Evolutionary conservation across 2,329 filamentous ascomycete species (phyloP).

Genomic region (Phyllosticta paracitricarpa): DNA sequence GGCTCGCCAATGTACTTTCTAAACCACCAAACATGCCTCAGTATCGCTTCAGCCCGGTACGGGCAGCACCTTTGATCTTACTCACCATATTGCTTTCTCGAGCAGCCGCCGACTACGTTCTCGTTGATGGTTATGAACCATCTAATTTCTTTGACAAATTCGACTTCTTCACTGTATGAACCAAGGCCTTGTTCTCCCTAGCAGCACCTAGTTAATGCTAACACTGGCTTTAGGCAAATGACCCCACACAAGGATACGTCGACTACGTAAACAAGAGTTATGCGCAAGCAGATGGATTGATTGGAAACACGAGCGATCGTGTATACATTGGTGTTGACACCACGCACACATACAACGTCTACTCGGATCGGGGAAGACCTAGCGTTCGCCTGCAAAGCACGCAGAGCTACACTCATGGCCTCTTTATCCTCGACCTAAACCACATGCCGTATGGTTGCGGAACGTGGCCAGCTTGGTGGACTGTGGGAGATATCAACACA

Average conservation of each 20-base stretch:
- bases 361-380: conserved; percentile 18
- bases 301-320: conserved; percentile 12
- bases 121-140: conserved; percentile 30
- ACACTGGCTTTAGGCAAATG: conserved; percentile 11
- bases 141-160: conserved; percentile 36
- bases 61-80: neutral
- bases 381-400: conserved; percentile 26
- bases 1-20: neutral
- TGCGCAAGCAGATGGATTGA: conserved; percentile 23
- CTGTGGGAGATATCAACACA: conserved; percentile 17
- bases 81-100: neutral
- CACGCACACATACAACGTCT: conserved; percentile 32
- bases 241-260: conserved; percentile 25
- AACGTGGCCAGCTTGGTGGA: conserved; percentile 34
- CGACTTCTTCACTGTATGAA: conserved; percentile 26
- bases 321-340: conserved; percentile 25
- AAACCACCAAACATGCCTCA: neutral
- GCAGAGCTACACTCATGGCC: conserved; percentile 28
- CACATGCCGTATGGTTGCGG: conserved; percentile 26
- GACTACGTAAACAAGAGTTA: conserved; percentile 33
- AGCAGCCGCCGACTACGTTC: conserved; percentile 18
- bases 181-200: neutral
- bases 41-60: neutral
- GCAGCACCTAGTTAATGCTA: neutral
- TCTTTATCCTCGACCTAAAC: conserved; percentile 29